phyloP scores from a whole-genome alignment of 306 rosid species.

The Abrus pulchellus region DNA sequence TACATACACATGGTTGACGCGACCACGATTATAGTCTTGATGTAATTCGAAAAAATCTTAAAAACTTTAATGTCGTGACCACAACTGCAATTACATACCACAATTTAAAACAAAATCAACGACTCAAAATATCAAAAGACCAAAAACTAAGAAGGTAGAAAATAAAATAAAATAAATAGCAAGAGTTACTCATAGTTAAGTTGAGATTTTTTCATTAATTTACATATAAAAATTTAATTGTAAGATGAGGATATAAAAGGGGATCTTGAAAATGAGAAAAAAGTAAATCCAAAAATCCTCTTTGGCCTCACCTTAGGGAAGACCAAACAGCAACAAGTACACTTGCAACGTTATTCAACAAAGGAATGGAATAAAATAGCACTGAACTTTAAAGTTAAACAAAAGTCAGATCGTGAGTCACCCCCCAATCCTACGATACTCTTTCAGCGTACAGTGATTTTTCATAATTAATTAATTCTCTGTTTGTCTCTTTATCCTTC shows the following conservation, averaged over 20 bases:
- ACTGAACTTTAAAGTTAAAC: slow-evolving; percentile 30
- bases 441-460: background rate
- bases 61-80: too few relatives aligned
- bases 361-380: slow-evolving; percentile 42
- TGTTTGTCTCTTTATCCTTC: background rate
- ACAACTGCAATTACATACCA: too few relatives aligned
- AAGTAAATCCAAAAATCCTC: background rate
- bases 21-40: too few relatives aligned
- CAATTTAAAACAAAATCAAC: too few relatives aligned
- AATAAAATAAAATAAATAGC: too few relatives aligned
- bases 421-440: slow-evolving; percentile 7
- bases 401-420: slow-evolving; percentile 43
- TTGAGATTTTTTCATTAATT: too few relatives aligned
- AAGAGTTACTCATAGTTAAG: too few relatives aligned
- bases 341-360: slow-evolving; percentile 7
- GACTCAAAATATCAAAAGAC: too few relatives aligned
- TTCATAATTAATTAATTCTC: slow-evolving; percentile 11
- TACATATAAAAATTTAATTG: too few relatives aligned
- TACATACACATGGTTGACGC: too few relatives aligned
- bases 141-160: too few relatives aligned
- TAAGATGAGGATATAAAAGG: background rate
- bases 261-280: background rate
- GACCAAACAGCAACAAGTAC: slow-evolving; percentile 5
- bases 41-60: too few relatives aligned
- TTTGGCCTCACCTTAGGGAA: background rate